Conservation (phyloP, 2,329 filamentous ascomycete species). For the Curvularia lunata region DNA sequence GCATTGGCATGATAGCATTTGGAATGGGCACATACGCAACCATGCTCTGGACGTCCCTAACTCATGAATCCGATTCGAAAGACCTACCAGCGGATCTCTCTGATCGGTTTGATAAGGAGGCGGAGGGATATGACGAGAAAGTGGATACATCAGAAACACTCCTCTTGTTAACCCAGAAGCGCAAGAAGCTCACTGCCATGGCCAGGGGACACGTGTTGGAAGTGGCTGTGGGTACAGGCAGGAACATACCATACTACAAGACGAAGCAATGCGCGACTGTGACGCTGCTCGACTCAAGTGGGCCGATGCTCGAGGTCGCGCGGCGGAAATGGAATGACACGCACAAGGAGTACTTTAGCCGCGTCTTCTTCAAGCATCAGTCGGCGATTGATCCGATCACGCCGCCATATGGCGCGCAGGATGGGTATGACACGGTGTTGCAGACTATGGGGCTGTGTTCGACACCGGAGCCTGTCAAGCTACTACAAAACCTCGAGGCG, state of each 20-base stretch:
- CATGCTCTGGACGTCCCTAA: conserved; percentile 46
- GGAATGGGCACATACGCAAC: conserved; percentile 51
- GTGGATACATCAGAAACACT: conserved; percentile 54
- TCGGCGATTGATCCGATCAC: conserved; percentile 54
- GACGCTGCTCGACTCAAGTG: conserved; percentile 56
- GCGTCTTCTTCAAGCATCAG: conserved; percentile 53
- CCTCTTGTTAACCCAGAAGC: conserved; percentile 50
- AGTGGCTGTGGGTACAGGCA: conserved; percentile 57
- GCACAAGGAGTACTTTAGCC: conserved; percentile 47
- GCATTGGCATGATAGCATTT: conserved; percentile 46
- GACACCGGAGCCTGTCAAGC: conserved; percentile 52
- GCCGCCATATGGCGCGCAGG: conserved; percentile 49
- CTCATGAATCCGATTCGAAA: conserved; percentile 28
- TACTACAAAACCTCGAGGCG: conserved; percentile 55
- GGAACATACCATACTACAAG: conserved; percentile 56
- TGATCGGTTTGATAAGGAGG: conserved; percentile 54
- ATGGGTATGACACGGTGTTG: conserved; percentile 57
- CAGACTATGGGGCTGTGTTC: conserved; percentile 61
- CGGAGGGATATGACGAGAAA: conserved; percentile 56
- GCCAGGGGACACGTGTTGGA: conserved; percentile 58
- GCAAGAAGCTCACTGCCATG: conserved; percentile 50
- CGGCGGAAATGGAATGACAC: conserved; percentile 56
- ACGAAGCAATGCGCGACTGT: conserved; percentile 51
- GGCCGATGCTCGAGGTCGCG: conserved; percentile 57
- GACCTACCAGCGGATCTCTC: conserved; percentile 51